Evolutionary conservation across 768 basidiomycete genomes (phyloP).

Genomic region (Phanerodontia chrysosporium): DNA sequence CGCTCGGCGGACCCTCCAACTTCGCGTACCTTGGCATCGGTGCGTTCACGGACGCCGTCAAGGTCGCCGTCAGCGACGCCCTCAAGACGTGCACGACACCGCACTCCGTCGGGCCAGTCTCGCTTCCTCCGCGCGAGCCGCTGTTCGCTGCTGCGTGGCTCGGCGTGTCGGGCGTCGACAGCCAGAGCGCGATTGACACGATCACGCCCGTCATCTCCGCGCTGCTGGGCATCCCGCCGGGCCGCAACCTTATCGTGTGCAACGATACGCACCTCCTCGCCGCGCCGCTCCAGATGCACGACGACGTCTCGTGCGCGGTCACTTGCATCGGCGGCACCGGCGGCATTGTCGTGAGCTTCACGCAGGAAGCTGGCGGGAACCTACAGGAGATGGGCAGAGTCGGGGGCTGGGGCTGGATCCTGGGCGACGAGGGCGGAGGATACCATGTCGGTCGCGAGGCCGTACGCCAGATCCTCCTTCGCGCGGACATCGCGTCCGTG

Average conservation of each 20-base stretch:
- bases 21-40: slow-evolving; percentile 70
- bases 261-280: slow-evolving; percentile 88
- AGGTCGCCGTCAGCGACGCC: slow-evolving; percentile 48
- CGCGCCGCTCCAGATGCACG: slow-evolving; percentile 62
- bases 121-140: slow-evolving; percentile 32
- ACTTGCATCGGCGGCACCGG: slow-evolving; percentile 82
- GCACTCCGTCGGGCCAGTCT: slow-evolving; percentile 31
- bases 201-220: slow-evolving; percentile 51
- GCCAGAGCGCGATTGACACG: slow-evolving; percentile 53
- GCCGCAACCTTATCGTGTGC: slow-evolving; percentile 53
- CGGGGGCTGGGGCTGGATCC: slow-evolving; percentile 83
- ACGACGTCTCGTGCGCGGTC: slow-evolving; percentile 58
- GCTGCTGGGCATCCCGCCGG: slow-evolving; percentile 55
- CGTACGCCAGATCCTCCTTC: slow-evolving; percentile 59
- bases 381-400: slow-evolving; percentile 63
- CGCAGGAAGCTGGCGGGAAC: slow-evolving; percentile 32
- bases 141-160: slow-evolving; percentile 74
- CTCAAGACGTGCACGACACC: slow-evolving; percentile 42
- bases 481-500: slow-evolving; percentile 47
- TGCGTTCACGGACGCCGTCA: slow-evolving; percentile 54
- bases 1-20: slow-evolving; percentile 76
- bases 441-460: slow-evolving; percentile 77
- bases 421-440: slow-evolving; percentile 83
- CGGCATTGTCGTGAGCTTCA: slow-evolving; percentile 67
- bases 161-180: slow-evolving; percentile 80